These are phyloP conservation scores for Periconia macrospinosa DNA, from an alignment of 2,329 filamentous ascomycete species.

Conservation along the genomic window DNA sequence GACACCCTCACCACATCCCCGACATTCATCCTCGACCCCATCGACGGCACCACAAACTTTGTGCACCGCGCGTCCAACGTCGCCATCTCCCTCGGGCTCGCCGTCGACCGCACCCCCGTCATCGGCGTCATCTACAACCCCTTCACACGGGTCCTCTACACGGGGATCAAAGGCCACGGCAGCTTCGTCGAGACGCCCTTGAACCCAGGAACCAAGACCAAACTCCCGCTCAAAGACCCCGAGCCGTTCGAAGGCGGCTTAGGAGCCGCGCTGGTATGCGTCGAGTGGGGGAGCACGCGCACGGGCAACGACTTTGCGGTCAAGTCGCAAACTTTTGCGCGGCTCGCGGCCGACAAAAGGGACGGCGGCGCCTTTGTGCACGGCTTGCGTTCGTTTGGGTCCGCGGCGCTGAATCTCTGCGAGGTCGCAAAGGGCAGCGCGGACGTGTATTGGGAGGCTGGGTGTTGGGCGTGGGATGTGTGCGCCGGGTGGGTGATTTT, in stretches of 20 bases:
- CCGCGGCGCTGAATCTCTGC: slow-evolving; percentile 75
- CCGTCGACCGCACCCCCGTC: slow-evolving; percentile 62
- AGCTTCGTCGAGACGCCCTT: slow-evolving; percentile 49
- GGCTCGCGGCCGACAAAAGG: slow-evolving; percentile 55
- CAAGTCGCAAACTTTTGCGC: slow-evolving; percentile 68
- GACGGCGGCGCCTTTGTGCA: slow-evolving; percentile 76
- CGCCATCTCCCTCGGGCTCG: slow-evolving; percentile 75
- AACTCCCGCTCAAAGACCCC: slow-evolving; percentile 54
- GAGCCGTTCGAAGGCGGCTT: slow-evolving; percentile 60
- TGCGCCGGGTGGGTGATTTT: slow-evolving; percentile 80
- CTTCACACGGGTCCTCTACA: slow-evolving; percentile 70
- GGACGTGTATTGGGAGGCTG: slow-evolving; percentile 80
- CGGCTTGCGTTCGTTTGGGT: slow-evolving; percentile 69
- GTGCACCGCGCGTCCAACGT: slow-evolving; percentile 74
- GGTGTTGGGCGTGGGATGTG: slow-evolving; percentile 85
- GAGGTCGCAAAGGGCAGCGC: slow-evolving; percentile 70
- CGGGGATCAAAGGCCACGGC: slow-evolving; percentile 68
- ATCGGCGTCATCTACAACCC: slow-evolving; percentile 83
- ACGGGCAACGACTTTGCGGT: slow-evolving; percentile 71
- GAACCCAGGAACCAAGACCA: slow-evolving; percentile 25
- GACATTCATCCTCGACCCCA: slow-evolving; percentile 76
- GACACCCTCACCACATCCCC: slow-evolving; percentile 64
- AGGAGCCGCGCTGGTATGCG: slow-evolving; percentile 65
- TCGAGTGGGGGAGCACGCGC: slow-evolving; percentile 74
- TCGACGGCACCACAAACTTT: slow-evolving; percentile 83